A percentile compares a stretch with the other conserved stretches of the same genome.
Conservation (phyloP, 2,329 filamentous ascomycete genomes). For the Epichloe baconii region DNA sequence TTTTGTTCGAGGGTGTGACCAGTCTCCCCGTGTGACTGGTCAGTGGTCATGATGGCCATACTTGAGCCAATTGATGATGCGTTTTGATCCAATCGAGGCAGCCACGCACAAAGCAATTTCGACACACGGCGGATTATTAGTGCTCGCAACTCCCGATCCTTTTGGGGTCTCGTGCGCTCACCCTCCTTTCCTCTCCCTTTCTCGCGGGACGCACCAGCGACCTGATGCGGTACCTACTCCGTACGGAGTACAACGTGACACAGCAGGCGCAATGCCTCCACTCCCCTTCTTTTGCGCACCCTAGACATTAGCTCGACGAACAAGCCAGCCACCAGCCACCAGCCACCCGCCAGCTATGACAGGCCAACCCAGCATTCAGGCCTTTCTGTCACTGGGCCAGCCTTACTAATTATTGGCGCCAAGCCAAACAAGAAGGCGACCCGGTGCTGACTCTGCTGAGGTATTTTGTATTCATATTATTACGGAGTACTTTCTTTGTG, state of each 20-base stretch:
- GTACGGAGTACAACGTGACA: no score
- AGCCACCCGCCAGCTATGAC: no score
- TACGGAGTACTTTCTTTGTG: no score
- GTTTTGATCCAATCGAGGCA: not conserved
- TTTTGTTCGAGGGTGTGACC: not conserved
- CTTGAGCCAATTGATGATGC: not conserved
- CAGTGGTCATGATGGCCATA: not conserved
- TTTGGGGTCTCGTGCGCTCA: no score
- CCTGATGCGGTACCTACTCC: not conserved
- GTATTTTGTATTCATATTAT: not conserved
- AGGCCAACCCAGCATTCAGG: no score
- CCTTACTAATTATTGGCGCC: not conserved
- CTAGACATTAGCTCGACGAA: no score
- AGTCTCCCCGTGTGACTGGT: not conserved
- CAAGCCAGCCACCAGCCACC: no score
- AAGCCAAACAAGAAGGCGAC: not conserved
- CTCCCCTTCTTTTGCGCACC: not conserved
- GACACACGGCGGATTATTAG: not conserved
- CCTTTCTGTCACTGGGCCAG: not conserved
- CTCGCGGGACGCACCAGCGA: not conserved
- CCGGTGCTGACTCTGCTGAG: not conserved
- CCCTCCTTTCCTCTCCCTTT: no score
- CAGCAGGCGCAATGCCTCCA: not conserved
- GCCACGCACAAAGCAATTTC: not conserved
- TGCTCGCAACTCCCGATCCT: not conserved